A percentile compares a stretch with the other conserved stretches of the same genome.
These are phyloP conservation scores for Monosiga brevicollis DNA, from an alignment of 78 protist species.

Conservation along the genomic window DNA sequence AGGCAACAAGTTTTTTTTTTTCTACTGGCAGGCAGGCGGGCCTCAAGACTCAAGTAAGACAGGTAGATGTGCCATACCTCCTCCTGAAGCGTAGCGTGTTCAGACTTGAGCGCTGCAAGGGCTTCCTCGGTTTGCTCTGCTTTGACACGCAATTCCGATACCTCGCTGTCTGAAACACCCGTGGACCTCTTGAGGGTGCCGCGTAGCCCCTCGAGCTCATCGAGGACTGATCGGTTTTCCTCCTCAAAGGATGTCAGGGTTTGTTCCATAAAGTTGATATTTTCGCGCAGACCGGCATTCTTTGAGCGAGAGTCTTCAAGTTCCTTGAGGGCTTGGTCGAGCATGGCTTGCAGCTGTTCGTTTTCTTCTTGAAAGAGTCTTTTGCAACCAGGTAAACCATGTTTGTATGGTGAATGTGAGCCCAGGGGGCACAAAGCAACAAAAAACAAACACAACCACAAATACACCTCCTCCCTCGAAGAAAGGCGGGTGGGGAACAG, in stretches of 20 bases:
- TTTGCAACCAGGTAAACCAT: not conserved
- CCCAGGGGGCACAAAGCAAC: no score
- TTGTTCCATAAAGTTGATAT: not conserved
- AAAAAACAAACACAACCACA: no score
- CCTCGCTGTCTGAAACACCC: not conserved
- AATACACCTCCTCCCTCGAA: not conserved
- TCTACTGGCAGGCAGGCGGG: no score
- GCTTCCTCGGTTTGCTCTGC: no score
- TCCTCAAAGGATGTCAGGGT: not conserved
- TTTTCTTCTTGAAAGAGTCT: not conserved
- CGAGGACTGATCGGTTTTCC: not conserved
- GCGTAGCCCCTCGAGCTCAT: not conserved
- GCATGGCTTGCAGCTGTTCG: not conserved
- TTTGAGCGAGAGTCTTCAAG: not conserved
- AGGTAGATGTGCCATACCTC: no score
- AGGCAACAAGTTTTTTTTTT: no score
- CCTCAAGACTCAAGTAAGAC: no score
- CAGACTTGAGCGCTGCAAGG: no score
- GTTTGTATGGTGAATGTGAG: not conserved
- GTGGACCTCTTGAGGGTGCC: not conserved
- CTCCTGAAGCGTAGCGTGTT: no score
- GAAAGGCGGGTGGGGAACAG: not conserved
- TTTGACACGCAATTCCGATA: not conserved
- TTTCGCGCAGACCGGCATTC: not conserved
- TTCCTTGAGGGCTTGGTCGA: not conserved